These are phyloP conservation scores for Alternaria arbusti DNA, from an alignment of 2,329 filamentous ascomycete species.

Conservation along the genomic window DNA sequence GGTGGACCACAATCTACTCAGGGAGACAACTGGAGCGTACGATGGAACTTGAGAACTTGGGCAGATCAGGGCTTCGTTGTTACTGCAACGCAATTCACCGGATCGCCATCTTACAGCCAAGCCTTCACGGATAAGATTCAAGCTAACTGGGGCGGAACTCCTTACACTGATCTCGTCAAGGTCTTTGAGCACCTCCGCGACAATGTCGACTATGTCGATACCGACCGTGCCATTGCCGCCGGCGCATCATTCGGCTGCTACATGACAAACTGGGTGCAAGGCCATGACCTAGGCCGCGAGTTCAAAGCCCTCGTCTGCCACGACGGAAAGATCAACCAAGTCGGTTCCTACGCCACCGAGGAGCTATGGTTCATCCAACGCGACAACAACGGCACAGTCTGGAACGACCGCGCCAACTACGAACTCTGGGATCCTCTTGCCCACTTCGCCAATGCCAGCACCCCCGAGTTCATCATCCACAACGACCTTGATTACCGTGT, in stretches of 20 bases:
- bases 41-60: conserved; percentile 86
- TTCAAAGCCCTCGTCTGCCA: conserved; percentile 90
- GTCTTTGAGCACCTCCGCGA: conserved; percentile 76
- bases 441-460: conserved; percentile 73
- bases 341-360: conserved; percentile 56
- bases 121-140: conserved; percentile 77
- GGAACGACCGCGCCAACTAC: conserved; percentile 56
- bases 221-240: conserved; percentile 71
- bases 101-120: conserved; percentile 82
- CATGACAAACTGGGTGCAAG: conserved; percentile 82
- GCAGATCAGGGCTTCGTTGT: conserved; percentile 87
- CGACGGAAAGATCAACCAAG: conserved; percentile 76
- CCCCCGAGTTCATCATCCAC: conserved; percentile 88
- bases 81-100: conserved; percentile 81
- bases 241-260: conserved; percentile 63
- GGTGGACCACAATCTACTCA: conserved; percentile 81
- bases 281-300: conserved; percentile 77
- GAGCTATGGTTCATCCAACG: conserved; percentile 61
- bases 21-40: conserved; percentile 75
- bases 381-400: conserved; percentile 50
- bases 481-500: conserved; percentile 89
- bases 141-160: conserved; percentile 81
- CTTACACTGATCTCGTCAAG: conserved; percentile 81
- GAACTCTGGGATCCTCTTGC: conserved; percentile 64
- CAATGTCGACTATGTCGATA: conserved; percentile 72